Base-by-base conservation (phyloP, 805 yeast species). In the Lipomyces sp. region DNA sequence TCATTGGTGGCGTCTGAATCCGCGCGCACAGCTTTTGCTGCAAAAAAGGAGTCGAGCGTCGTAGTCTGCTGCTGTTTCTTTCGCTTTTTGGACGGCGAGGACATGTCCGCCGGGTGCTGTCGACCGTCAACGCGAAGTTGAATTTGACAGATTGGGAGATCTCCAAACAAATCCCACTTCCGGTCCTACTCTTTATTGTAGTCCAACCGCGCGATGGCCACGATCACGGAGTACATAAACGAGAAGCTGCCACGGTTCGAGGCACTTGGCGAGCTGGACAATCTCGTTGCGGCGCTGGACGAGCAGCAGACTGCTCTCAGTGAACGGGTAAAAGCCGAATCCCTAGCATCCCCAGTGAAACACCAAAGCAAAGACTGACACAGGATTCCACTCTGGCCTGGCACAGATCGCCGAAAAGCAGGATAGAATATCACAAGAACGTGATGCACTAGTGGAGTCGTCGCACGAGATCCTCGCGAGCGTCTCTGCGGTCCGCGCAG, bases 151-250 rank as follows among this genome's bases (percentile, higher is more conserved):
- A n/a, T n/a, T n/a, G n/a, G n/a, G n/a, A n/a, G n/a, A n/a, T n/a
- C n/a, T n/a, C n/a, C n/a, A n/a, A n/a, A n/a, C n/a, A n/a, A n/a
- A 22, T 39, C 32, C 19, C 26, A n/a, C 6, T 29, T 21, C 4
- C 3, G n/a, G n/a, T 3, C 32, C 8, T 3, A 14, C 16, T 40
- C 22, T 13, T 18, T 16, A 5, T 14, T 19, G 26, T 26, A 7
- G 14, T 28, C 21, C 14, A 2, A 5, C 19, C 4, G 10, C 29
- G 29, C 29, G 6, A 53, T 53, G 57, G 45, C 41, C 8, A 26
- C 48, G 4, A 43, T 55, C n/a, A 45, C 53, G 14, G 51, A 47
- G 19, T 55, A 47, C 29, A 41, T 55, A 11, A 55, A 51, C 34
- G 43, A 35, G 14, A 45, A 39, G 31, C 35, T 55, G 2, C 53